These are phyloP conservation scores for Syzygium oleosum DNA, from an alignment of 345 rosid species.

Conservation along the genomic window DNA sequence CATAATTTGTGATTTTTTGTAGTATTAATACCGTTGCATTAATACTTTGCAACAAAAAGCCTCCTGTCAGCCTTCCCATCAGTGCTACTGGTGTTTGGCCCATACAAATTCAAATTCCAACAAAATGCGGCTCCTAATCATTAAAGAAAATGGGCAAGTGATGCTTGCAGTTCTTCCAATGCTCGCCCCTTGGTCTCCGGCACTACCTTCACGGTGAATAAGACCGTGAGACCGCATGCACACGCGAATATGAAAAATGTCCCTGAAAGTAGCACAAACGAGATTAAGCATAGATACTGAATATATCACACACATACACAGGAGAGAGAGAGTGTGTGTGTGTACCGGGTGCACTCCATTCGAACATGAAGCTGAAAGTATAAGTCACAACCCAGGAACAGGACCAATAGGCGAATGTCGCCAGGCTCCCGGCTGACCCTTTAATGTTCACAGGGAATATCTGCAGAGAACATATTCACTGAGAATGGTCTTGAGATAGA, in stretches of 20 bases:
- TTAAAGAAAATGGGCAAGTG: neutral
- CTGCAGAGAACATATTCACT: conserved; percentile 4
- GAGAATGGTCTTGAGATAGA: neutral
- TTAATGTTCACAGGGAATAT: conserved; percentile 46
- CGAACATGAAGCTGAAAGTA: conserved; percentile 41
- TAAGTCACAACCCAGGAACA: conserved; percentile 37
- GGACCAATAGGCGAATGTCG: conserved; percentile 30
- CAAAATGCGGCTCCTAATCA: neutral
- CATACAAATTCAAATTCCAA: neutral
- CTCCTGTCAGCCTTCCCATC: neutral
- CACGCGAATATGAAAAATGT: conserved; percentile 44
- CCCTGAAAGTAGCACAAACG: conserved; percentile 14
- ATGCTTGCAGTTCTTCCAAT: conserved; percentile 46
- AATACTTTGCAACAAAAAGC: neutral
- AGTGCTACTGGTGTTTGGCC: neutral
- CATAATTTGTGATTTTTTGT: no score
- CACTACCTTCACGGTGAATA: conserved; percentile 37
- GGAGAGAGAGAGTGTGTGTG: neutral
- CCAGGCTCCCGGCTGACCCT: conserved; percentile 49
- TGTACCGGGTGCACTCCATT: conserved; percentile 42
- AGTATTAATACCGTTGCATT: neutral
- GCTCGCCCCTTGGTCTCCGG: conserved; percentile 65
- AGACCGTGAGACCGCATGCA: conserved; percentile 7
- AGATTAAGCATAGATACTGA: neutral
- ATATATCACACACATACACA: neutral